Evolutionary conservation across 371 early-diverging fungal species (phyloP).

Genomic region (Parasitella parasitica): DNA sequence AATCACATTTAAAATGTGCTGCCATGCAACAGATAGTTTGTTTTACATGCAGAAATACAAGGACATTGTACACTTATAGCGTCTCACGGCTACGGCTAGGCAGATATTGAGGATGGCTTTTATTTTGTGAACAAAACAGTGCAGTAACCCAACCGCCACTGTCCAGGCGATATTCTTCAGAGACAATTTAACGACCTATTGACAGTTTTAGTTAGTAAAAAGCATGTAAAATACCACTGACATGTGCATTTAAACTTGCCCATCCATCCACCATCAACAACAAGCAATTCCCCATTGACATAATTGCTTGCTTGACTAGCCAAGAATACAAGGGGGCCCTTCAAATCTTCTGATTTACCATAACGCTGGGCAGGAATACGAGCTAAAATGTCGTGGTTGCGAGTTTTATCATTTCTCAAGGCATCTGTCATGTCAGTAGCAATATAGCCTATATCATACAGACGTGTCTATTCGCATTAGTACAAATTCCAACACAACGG

Average conservation of each 20-base stretch:
- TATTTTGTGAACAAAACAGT: too few species aligned
- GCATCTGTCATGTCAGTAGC: constrained; percentile 53
- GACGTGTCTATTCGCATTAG: too few species aligned
- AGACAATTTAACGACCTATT: not conserved
- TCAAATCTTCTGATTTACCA: constrained; percentile 52
- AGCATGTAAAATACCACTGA: not conserved
- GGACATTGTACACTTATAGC: too few species aligned
- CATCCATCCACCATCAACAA: constrained; percentile 53
- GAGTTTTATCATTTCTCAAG: constrained; percentile 23
- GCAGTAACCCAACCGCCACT: too few species aligned
- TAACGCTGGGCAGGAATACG: constrained; percentile 51
- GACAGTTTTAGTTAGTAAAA: not conserved
- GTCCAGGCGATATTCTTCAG: too few species aligned
- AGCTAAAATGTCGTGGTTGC: constrained; percentile 22
- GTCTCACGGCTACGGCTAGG: too few species aligned
- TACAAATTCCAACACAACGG: too few species aligned
- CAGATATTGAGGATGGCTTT: too few species aligned
- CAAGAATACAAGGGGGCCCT: constrained; percentile 45
- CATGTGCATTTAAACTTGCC: constrained; percentile 15
- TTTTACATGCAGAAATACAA: too few species aligned
- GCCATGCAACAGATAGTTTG: too few species aligned
- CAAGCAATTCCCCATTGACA: constrained; percentile 51
- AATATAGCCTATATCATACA: constrained; percentile 47
- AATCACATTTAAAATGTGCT: too few species aligned
- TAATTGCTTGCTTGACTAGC: constrained; percentile 40